These are phyloP conservation scores for Pleurotus eryngii DNA, from an alignment of 768 basidiomycete species.

Conservation along the genomic window DNA sequence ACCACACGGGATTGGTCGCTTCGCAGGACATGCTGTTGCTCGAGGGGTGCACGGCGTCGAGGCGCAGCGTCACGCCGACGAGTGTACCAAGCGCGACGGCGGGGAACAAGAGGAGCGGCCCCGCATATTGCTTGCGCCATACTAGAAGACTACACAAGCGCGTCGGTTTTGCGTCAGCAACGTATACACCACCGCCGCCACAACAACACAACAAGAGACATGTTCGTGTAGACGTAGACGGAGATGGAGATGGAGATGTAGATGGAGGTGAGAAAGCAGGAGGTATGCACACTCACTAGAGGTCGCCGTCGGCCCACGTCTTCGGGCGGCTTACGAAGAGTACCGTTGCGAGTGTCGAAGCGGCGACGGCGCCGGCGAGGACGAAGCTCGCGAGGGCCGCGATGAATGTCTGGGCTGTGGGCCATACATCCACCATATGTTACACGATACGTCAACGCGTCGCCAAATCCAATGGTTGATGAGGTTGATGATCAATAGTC, in stretches of 20 bases:
- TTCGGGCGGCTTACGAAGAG: constrained; percentile 38
- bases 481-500: no score
- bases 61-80: constrained; percentile 37
- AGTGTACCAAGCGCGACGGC: constrained; percentile 40
- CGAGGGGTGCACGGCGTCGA: constrained; percentile 41
- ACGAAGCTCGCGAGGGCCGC: constrained; percentile 42
- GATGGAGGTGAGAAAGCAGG: neutral
- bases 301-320: constrained; percentile 32
- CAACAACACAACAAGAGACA: no score
- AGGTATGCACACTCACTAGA: constrained; percentile 19
- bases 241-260: constrained; percentile 2
- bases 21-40: constrained; percentile 58
- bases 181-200: constrained; percentile 1
- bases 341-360: constrained; percentile 43
- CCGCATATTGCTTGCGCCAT: constrained; percentile 46
- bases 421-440: neutral
- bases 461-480: no score
- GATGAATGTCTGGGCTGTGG: constrained; percentile 39
- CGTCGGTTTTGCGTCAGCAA: neutral
- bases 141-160: constrained; percentile 33
- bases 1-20: constrained; percentile 57
- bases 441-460: no score
- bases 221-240: no score
- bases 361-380: constrained; percentile 39
- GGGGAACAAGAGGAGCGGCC: constrained; percentile 48